Conservation (phyloP, 2,329 filamentous ascomycete genomes). For the Talaromyces albobiverticillius region DNA sequence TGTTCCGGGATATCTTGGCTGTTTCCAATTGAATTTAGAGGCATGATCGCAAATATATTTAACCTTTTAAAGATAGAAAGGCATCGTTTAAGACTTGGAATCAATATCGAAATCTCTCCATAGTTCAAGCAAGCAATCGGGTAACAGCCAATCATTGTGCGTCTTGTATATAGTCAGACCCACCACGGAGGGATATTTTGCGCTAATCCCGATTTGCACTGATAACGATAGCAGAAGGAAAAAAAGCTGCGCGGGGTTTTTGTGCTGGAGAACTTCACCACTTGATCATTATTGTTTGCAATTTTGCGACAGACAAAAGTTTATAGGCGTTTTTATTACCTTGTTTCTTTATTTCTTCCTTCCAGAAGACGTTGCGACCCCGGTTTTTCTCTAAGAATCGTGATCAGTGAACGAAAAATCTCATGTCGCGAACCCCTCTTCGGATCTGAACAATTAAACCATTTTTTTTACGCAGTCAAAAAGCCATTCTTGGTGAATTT, state of each 20-base stretch:
- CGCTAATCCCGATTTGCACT: conserved; percentile 10
- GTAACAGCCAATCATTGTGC: not conserved
- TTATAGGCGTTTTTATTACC: not conserved
- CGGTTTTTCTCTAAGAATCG: not conserved
- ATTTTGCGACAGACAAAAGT: not conserved
- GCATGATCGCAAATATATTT: too few relatives aligned
- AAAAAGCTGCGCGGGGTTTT: conserved; percentile 11
- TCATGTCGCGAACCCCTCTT: not conserved
- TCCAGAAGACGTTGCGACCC: not conserved
- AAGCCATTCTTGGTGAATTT: too few relatives aligned
- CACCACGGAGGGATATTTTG: not conserved
- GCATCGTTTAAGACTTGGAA: too few relatives aligned
- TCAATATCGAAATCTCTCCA: not conserved
- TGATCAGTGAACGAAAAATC: not conserved
- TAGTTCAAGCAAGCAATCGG: not conserved
- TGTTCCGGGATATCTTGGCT: too few relatives aligned
- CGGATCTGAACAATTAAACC: not conserved
- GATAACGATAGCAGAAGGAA: conserved; percentile 13
- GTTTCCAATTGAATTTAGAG: too few relatives aligned
- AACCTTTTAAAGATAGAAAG: too few relatives aligned
- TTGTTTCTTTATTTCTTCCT: not conserved
- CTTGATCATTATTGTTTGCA: not conserved
- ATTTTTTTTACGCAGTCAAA: too few relatives aligned
- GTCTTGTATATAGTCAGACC: conserved; percentile 2
- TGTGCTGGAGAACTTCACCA: not conserved